Conservation (phyloP, 129 eudicot genomes). For the Flaveria trinervia region DNA sequence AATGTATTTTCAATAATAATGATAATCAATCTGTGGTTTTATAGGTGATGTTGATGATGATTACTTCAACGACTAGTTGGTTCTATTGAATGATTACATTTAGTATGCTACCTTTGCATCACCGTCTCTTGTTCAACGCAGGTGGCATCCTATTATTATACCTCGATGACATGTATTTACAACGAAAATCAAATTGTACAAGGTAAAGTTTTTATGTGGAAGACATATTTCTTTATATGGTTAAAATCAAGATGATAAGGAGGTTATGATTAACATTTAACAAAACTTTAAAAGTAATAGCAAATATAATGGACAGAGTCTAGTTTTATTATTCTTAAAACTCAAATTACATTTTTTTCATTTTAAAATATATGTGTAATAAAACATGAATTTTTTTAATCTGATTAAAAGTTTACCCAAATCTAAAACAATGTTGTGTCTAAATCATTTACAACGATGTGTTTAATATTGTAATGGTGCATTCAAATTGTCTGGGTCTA, state of each 20-base stretch:
- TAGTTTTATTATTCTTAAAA: no score
- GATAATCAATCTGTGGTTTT: constrained; percentile 9
- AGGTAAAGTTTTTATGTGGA: no score
- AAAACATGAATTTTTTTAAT: no score
- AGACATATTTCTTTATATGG: no score
- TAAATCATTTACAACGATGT: not conserved
- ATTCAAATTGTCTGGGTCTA: not conserved
- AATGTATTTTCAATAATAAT: not conserved
- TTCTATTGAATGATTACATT: constrained; percentile 15
- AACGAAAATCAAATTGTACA: not conserved
- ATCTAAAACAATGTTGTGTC: not conserved
- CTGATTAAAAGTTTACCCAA: not conserved
- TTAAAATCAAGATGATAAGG: not conserved
- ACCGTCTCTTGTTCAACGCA: constrained; percentile 17
- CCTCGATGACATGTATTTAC: not conserved
- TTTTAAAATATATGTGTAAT: no score
- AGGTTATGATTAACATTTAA: no score
- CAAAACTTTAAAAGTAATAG: no score
- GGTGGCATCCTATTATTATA: constrained; percentile 14
- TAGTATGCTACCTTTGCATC: not conserved
- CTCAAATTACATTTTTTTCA: no score
- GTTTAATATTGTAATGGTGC: not conserved
- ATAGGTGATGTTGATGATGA: constrained; percentile 14
- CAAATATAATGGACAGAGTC: no score
- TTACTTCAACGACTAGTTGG: constrained; percentile 36